Conservation (phyloP, 73 alveolate genomes). For the Paramecium sonneborni region DNA sequence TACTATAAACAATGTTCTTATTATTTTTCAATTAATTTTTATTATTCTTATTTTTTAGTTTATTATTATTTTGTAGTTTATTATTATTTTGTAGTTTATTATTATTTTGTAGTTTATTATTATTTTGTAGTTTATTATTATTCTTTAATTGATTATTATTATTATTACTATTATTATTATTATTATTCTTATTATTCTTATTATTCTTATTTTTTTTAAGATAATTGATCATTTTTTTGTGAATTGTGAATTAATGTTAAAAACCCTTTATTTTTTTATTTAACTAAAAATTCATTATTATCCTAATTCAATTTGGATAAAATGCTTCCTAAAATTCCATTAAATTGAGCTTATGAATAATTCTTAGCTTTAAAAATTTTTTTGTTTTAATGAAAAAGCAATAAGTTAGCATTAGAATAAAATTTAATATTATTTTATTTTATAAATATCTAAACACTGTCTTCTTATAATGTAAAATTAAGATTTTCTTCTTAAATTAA, state of each 20-base stretch:
- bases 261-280: background rate
- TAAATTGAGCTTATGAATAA: background rate
- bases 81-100: too few species aligned
- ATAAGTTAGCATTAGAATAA: background rate
- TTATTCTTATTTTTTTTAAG: background rate
- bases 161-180: too few species aligned
- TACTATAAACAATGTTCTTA: too few species aligned
- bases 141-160: too few species aligned
- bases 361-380: background rate
- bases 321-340: background rate
- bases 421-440: background rate
- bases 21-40: background rate
- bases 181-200: background rate
- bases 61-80: too few species aligned
- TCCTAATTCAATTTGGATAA: background rate
- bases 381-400: background rate
- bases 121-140: too few species aligned
- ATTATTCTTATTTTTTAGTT: background rate
- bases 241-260: background rate
- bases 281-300: background rate
- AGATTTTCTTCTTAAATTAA: background rate
- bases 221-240: background rate
- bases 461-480: background rate
- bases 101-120: too few species aligned
- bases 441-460: background rate